Percentiles rank a stretch among this genome's conserved stretches.
These are phyloP conservation scores for Ophiostoma novo-ulmi DNA, from an alignment of 2,329 filamentous ascomycete species.

Conservation along the genomic window DNA sequence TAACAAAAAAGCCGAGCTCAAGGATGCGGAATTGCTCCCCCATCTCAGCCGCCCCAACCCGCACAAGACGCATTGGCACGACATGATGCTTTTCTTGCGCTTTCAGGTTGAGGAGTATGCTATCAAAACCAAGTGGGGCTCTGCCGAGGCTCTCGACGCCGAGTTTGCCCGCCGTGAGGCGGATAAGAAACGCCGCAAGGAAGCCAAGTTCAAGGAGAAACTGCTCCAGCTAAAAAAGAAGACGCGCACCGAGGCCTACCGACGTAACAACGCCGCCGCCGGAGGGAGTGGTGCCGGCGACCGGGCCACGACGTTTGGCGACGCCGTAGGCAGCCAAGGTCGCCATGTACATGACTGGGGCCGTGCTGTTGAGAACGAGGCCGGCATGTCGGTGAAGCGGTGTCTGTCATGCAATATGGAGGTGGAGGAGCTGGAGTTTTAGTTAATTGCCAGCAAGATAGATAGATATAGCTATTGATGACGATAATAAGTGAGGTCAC, in stretches of 20 bases:
- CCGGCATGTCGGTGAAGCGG: slow-evolving; percentile 74
- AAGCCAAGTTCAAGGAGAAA: slow-evolving; percentile 87
- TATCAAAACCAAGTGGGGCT: slow-evolving; percentile 86
- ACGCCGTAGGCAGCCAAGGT: slow-evolving; percentile 60
- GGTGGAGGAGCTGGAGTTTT: slow-evolving; percentile 69
- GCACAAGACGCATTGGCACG: slow-evolving; percentile 92
- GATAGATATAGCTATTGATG: neutral
- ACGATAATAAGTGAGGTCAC: slow-evolving; percentile 10
- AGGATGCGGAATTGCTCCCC: slow-evolving; percentile 77
- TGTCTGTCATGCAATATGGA: slow-evolving; percentile 73
- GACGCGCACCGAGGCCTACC: slow-evolving; percentile 84
- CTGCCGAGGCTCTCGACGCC: slow-evolving; percentile 73
- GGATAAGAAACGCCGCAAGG: slow-evolving; percentile 79
- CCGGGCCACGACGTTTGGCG: slow-evolving; percentile 63
- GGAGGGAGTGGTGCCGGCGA: slow-evolving; percentile 34
- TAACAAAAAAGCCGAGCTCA: slow-evolving; percentile 65
- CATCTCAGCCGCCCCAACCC: slow-evolving; percentile 88
- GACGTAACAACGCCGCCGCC: slow-evolving; percentile 50
- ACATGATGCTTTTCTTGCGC: slow-evolving; percentile 96
- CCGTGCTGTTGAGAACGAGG: slow-evolving; percentile 60
- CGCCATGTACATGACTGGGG: slow-evolving; percentile 90
- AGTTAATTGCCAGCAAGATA: neutral
- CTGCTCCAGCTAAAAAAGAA: slow-evolving; percentile 86
- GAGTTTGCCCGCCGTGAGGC: slow-evolving; percentile 77
- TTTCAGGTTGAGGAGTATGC: slow-evolving; percentile 95